These are phyloP conservation scores for Vigna mungo DNA, from an alignment of 306 rosid genomes.

Conservation along the genomic window DNA sequence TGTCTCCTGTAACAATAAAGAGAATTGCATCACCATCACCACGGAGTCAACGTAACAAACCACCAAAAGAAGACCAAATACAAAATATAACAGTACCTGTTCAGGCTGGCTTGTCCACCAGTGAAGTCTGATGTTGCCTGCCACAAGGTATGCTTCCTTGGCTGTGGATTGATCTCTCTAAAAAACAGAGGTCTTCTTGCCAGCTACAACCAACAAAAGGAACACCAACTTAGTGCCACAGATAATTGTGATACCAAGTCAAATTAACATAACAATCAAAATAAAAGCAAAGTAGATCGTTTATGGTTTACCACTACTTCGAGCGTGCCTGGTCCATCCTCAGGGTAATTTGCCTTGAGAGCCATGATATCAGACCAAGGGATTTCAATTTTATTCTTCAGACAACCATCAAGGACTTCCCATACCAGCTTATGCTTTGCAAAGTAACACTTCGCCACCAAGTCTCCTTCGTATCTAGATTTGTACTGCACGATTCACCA, in stretches of 20 bases:
- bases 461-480: slow-evolving; percentile 84
- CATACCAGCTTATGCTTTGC: slow-evolving; percentile 91
- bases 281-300: neutral
- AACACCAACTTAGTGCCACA: slow-evolving; percentile 39
- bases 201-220: slow-evolving; percentile 57
- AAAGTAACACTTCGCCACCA: slow-evolving; percentile 87
- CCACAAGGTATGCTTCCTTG: slow-evolving; percentile 93
- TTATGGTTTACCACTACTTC: slow-evolving; percentile 63
- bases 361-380: slow-evolving; percentile 94
- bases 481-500: slow-evolving; percentile 67
- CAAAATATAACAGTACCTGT: slow-evolving; percentile 56
- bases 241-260: slow-evolving; percentile 1
- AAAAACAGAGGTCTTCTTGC: slow-evolving; percentile 82
- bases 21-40: slow-evolving; percentile 29
- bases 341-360: slow-evolving; percentile 76
- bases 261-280: neutral
- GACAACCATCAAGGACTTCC: slow-evolving; percentile 94
- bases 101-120: slow-evolving; percentile 73
- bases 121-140: slow-evolving; percentile 86
- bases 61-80: neutral
- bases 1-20: slow-evolving; percentile 60
- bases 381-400: slow-evolving; percentile 89
- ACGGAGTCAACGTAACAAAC: neutral
- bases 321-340: slow-evolving; percentile 72
- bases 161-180: slow-evolving; percentile 91